A percentile compares a stretch with the other conserved stretches of the same genome.
These are phyloP conservation scores for Cladophialophora immunda DNA, from an alignment of 2,329 filamentous ascomycete species.

Conservation along the genomic window DNA sequence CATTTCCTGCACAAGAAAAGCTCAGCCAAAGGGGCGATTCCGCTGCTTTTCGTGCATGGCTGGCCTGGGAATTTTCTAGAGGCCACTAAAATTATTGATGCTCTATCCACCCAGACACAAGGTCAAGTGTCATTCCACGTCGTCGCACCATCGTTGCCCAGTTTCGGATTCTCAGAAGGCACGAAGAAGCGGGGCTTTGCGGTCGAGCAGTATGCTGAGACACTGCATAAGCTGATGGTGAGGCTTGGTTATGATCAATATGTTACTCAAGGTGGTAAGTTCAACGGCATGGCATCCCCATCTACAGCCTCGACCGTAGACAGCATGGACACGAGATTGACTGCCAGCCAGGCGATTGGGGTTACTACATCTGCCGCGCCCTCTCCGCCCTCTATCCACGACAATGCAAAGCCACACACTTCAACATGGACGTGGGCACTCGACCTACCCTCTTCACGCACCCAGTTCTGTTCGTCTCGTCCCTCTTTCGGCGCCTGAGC, in stretches of 20 bases:
- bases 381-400: slow-evolving; percentile 57
- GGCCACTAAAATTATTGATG: slow-evolving; percentile 64
- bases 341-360: slow-evolving; percentile 66
- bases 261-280: slow-evolving; percentile 58
- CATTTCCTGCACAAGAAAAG: slow-evolving; percentile 41
- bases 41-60: slow-evolving; percentile 48
- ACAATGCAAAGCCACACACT: slow-evolving; percentile 31
- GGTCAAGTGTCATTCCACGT: slow-evolving; percentile 55
- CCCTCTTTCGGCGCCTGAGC: slow-evolving; percentile 58
- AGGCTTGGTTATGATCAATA: slow-evolving; percentile 35
- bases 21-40: slow-evolving; percentile 43
- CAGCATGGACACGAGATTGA: neutral
- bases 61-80: slow-evolving; percentile 51
- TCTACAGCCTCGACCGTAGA: neutral
- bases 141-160: slow-evolving; percentile 51
- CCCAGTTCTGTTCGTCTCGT: slow-evolving; percentile 64
- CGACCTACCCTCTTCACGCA: slow-evolving; percentile 29
- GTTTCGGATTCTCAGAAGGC: slow-evolving; percentile 24
- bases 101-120: slow-evolving; percentile 56
- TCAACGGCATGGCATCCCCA: neutral
- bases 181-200: slow-evolving; percentile 58
- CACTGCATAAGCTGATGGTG: slow-evolving; percentile 72
- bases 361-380: slow-evolving; percentile 69
- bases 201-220: slow-evolving; percentile 69
- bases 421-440: slow-evolving; percentile 33